Percentiles rank a stretch among this genome's conserved stretches.
Evolutionary conservation across 176 grass and related monocot genomes (phyloP).

Genomic region (Eragrostis curvula): DNA sequence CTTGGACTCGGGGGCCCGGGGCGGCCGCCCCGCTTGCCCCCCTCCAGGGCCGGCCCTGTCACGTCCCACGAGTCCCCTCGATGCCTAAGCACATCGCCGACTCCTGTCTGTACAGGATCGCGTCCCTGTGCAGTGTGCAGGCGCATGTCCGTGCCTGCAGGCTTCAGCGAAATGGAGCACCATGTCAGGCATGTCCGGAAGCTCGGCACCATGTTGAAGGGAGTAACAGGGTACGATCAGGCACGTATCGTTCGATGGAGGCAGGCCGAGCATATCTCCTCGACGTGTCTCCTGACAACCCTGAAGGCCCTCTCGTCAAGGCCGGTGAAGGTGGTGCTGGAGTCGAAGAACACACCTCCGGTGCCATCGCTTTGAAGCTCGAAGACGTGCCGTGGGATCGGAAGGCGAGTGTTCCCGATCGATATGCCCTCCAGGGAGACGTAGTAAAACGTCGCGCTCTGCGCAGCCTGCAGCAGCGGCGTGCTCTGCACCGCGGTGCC

Average conservation of each 20-base stretch:
- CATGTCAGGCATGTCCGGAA: slow-evolving; percentile 34
- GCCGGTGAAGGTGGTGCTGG: neutral
- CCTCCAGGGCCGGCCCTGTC: too few species aligned
- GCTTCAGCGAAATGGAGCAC: slow-evolving; percentile 50
- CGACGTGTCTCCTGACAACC: neutral
- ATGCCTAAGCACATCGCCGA: neutral
- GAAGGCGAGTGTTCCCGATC: neutral
- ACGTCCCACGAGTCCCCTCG: neutral
- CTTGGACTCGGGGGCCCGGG: too few species aligned
- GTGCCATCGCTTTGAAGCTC: neutral
- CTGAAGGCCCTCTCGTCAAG: slow-evolving; percentile 5
- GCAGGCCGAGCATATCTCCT: neutral
- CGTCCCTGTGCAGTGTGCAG: slow-evolving; percentile 16
- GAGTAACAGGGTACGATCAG: slow-evolving; percentile 25
- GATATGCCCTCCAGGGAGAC: neutral
- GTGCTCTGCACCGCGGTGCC: neutral
- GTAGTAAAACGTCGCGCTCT: neutral
- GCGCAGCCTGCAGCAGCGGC: neutral
- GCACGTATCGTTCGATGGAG: neutral
- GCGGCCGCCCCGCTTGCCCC: too few species aligned
- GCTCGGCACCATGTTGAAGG: neutral
- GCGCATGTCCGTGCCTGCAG: slow-evolving; percentile 53
- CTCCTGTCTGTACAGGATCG: neutral
- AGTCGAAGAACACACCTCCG: slow-evolving; percentile 19
- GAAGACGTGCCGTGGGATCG: neutral